A percentile compares a stretch with the other conserved stretches of the same genome.
phyloP scores from a whole-genome alignment of 2,329 filamentous ascomycete species.

The Xylaria hypoxylon region DNA sequence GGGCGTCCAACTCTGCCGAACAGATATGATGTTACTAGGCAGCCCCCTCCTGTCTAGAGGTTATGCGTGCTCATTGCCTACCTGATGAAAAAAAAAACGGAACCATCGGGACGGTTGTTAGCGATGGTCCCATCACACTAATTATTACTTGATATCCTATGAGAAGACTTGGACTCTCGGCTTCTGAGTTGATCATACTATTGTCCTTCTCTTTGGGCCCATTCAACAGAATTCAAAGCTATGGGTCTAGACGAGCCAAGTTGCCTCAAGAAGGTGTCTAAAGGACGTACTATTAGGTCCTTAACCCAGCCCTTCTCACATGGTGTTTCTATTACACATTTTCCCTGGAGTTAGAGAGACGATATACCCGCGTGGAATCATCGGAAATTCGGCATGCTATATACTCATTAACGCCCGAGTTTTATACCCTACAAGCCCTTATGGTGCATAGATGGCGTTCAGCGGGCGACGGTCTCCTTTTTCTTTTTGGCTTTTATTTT shows the following conservation, averaged over 20 bases:
- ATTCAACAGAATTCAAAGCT: slow-evolving; percentile 1
- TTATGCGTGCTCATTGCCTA: slow-evolving; percentile 14
- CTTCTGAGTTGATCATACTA: slow-evolving; percentile 7
- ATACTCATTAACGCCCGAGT: slow-evolving; percentile 27
- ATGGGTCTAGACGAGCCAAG: slow-evolving; percentile 7
- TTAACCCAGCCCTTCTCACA: not conserved
- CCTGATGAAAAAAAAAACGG: slow-evolving; percentile 16
- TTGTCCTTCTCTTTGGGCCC: not conserved
- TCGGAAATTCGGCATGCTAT: slow-evolving; percentile 31
- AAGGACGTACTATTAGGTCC: slow-evolving; percentile 1
- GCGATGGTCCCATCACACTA: slow-evolving; percentile 3
- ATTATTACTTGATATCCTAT: slow-evolving; percentile 14
- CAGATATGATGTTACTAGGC: slow-evolving; percentile 1
- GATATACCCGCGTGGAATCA: slow-evolving; percentile 36
- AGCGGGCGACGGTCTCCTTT: slow-evolving; percentile 21
- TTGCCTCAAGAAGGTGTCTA: not conserved
- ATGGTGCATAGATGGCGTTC: slow-evolving; percentile 40
- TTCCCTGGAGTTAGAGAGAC: slow-evolving; percentile 29
- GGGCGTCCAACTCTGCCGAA: not conserved
- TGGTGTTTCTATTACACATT: slow-evolving; percentile 30
- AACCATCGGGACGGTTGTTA: slow-evolving; percentile 7
- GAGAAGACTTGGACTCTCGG: slow-evolving; percentile 9
- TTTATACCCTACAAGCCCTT: slow-evolving; percentile 34
- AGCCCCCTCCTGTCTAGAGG: not conserved
- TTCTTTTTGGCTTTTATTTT: slow-evolving; percentile 9